Evolutionary conservation across 768 basidiomycete species (phyloP), one percentile per base, ranked within the genome.

Genomic region (Rhizopogon roseolus): DNA sequence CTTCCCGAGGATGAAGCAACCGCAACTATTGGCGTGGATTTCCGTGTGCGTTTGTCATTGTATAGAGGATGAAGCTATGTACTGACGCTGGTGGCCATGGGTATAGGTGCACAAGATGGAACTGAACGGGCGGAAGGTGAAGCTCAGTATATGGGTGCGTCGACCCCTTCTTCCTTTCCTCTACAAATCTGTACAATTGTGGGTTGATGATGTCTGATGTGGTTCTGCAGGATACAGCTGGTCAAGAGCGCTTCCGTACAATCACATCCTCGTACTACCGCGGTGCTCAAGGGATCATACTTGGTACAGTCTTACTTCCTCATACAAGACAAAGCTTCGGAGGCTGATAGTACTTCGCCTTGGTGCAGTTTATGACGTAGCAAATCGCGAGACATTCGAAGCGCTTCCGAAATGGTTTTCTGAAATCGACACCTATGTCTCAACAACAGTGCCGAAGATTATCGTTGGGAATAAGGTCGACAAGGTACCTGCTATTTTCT

Each of bases 241-340:
- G 97, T 0, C 96, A 98, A 69, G 97, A 99, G 71, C 85, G 96
- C 5, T 99, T 98, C 66, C 80, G 93, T 43, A 97, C 95, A 3
- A 88, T 99, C 60, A 98, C 97, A 5, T 88, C 88, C 2, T 92
- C 90, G 8, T 99, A 98, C 63, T 99, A 98, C 65, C 81, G 97
- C 28, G 90, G 89, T 2, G 89, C 89, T 41, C 88, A 92, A 60
- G 89, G 90, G 6, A 80, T 91, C 49, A 88, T 92, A 62, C 77
- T 92, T 44, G 86, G 87, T 85, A 52, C 4, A 72, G 60, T 22
- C n/a, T 41, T 17, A 7, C 32, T 17, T 10, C 5, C 34, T 16
- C 16, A 10, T 46, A 22, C 1, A 17, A 25, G 32, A 34, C 3
- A 14, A 48, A 22, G 2, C 19, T 36, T 36, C 9, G 9, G 34